A percentile compares a stretch with the other conserved stretches of the same genome.
Evolutionary conservation across 768 basidiomycete species (phyloP).

Genomic region (Mycena olivaceomarginata): DNA sequence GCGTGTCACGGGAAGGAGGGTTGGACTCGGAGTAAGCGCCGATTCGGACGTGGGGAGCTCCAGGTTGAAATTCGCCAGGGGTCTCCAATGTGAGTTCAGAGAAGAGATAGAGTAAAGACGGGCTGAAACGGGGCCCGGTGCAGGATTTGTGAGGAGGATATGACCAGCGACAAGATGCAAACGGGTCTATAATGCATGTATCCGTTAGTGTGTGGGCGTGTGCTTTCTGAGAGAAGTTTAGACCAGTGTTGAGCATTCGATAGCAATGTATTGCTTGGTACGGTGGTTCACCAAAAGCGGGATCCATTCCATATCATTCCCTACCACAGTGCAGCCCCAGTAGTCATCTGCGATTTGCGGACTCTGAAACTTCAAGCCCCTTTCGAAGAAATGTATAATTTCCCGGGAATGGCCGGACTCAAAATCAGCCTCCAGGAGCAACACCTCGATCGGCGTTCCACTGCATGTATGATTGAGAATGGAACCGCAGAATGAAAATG

Average conservation of each 20-base stretch:
- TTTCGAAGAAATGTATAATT: neutral
- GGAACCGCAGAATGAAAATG: neutral
- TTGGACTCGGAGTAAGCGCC: neutral
- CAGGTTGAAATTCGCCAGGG: neutral
- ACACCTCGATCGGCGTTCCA: neutral
- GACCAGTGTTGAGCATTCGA: neutral
- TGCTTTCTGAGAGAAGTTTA: too few relatives aligned
- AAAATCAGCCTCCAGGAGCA: neutral
- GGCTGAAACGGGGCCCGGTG: neutral
- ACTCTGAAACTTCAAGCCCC: neutral
- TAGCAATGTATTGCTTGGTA: neutral
- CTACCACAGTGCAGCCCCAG: neutral
- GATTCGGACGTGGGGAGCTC: neutral
- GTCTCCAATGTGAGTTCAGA: neutral
- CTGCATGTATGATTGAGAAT: neutral
- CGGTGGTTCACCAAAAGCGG: neutral
- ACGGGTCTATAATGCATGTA: too few relatives aligned
- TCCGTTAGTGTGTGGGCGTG: too few relatives aligned
- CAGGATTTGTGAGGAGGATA: neutral
- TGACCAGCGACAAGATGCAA: neutral
- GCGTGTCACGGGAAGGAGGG: neutral
- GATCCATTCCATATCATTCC: neutral
- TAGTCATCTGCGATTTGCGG: neutral
- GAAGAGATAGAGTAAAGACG: conserved; percentile 1
- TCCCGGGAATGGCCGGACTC: neutral